These are phyloP conservation scores for Ganoderma multipileum DNA, from an alignment of 1,284 basidiomycete genomes.

Conservation along the genomic window DNA sequence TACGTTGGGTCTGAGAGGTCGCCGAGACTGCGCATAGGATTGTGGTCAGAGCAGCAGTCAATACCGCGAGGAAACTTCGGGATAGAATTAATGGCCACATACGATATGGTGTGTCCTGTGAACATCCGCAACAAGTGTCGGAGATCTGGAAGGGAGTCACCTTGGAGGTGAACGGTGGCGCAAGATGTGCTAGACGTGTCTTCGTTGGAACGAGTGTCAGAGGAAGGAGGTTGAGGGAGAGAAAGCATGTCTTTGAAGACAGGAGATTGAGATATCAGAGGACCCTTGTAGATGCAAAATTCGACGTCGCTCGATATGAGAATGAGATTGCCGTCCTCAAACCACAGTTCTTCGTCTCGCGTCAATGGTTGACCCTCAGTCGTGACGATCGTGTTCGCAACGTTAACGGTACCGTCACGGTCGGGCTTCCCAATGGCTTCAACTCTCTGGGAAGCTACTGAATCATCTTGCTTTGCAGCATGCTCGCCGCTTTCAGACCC, in stretches of 20 bases:
- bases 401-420: no score
- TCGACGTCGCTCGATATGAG: constrained; percentile 5
- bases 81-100: background rate
- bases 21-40: background rate
- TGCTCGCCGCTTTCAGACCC: no score
- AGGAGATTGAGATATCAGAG: constrained; percentile 1
- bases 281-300: constrained; percentile 18
- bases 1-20: constrained; percentile 9
- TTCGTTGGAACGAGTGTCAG: background rate
- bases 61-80: background rate
- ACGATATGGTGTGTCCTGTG: constrained; percentile 8
- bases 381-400: background rate
- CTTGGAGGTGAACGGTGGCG: constrained; percentile 10
- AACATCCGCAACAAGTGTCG: constrained; percentile 21
- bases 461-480: background rate
- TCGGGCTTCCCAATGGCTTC: background rate
- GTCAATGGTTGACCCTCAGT: background rate
- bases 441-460: background rate
- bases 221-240: constrained; percentile 12
- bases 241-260: constrained; percentile 16
- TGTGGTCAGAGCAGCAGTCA: background rate
- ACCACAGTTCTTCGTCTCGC: constrained; percentile 14
- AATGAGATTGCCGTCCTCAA: constrained; percentile 9
- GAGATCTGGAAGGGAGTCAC: constrained; percentile 17
- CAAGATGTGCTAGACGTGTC: background rate